Base-by-base conservation (phyloP, 441 rosid genomes). In the Geranium incanum region DNA sequence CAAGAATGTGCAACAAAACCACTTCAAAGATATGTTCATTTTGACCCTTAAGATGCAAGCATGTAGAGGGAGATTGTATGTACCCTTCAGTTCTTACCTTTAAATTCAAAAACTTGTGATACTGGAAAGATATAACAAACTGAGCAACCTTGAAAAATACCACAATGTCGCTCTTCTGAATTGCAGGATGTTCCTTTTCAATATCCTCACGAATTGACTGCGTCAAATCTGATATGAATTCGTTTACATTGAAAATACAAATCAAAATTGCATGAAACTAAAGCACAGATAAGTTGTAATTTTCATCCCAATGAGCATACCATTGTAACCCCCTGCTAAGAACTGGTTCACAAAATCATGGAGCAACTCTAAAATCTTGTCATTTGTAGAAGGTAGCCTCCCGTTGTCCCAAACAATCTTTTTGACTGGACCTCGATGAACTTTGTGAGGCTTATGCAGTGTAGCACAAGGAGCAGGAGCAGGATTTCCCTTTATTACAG, bases 321-420 rank as follows among this genome's bases (percentile, higher is more conserved):
- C 97, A 82, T 89, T 95, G 82, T 89, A 95, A 67, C 96, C 91
- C 67, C 98, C 94, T 36, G 89, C 84, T 68, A 95, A 79, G 82
- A 93, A 88, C 80, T 93, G 97, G 73, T 83, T 84, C 75, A 89
- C 69, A 79, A 95, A 89, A 83, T 87, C 93, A 82, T 89, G 91
- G 77, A 93, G 85, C 84, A 87, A 74, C 76, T 80, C 84, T 79
- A 91, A 73, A 81, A 88, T 79, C 50, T 78, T 83, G 71, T 78
- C 86, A 80, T 83, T 86, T 37, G 77, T 79, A 74, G 85, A 70
- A 48, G 87, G 85, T 71, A 89, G 68, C 50, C 81, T 82, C 74
- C 86, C 89, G 69, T 85, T 80, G 77, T 90, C 97, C 86, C 87
- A 81, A 62, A 81, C 84, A 73, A 86, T 84, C 81, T 84, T 92